Conservation (phyloP, 2,329 filamentous ascomycete genomes). For the Aspergillus spinulosporus region DNA sequence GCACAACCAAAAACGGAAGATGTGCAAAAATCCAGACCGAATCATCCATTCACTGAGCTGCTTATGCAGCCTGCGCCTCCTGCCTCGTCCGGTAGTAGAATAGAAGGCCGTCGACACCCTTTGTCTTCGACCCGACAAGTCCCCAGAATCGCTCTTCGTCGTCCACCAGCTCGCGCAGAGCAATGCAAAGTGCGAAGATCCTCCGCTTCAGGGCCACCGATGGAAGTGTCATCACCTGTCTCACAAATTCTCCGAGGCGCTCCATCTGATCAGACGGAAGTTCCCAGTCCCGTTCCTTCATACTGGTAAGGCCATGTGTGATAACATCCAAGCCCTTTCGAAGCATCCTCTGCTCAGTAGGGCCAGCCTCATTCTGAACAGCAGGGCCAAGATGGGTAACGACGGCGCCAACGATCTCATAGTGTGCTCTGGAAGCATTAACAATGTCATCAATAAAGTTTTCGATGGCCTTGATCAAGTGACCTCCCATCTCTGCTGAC, state of each 20-base stretch:
- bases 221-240: neutral
- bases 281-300: neutral
- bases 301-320: neutral
- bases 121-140: slow-evolving; percentile 32
- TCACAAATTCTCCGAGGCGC: neutral
- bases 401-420: neutral
- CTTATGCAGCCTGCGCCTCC: too few relatives aligned
- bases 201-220: slow-evolving; percentile 24
- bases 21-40: neutral
- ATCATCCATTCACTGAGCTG: neutral
- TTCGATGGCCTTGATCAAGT: neutral
- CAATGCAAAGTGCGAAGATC: slow-evolving; percentile 37
- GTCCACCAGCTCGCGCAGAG: slow-evolving; percentile 29
- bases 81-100: slow-evolving; percentile 36
- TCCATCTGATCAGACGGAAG: neutral
- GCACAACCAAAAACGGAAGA: neutral
- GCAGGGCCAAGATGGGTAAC: neutral
- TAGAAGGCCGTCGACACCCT: slow-evolving; percentile 37
- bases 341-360: neutral
- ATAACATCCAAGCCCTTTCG: slow-evolving; percentile 2
- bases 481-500: neutral
- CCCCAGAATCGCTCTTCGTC: slow-evolving; percentile 28
- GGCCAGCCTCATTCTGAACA: neutral
- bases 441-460: neutral
- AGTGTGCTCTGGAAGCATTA: neutral